Base-by-base conservation (phyloP, 2,329 filamentous ascomycete genomes). In the Cladophialophora chaetospira region DNA sequence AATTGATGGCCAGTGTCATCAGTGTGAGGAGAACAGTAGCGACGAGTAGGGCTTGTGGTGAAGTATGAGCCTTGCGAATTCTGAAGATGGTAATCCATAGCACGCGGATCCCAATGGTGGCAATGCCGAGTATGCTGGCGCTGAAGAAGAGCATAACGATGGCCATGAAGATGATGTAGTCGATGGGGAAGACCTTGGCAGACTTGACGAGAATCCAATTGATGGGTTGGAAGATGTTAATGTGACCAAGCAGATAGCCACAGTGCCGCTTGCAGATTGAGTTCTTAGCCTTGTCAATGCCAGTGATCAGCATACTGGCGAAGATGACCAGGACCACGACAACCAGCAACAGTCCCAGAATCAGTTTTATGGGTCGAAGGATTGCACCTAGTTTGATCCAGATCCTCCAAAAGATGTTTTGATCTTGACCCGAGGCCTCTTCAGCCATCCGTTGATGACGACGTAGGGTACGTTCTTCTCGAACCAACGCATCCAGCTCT, bases 201-300 rank as follows among this genome's bases (percentile, higher is more conserved):
- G 91, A 84, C 73, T 88, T 82, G 62, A 96, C 85, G 58, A 96
- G 84, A 55, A 96, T 78, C 83, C 88, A 96, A 76, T 99, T 97
- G 69, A 97, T 79, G 1, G 94, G 94, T 71, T 99, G 94, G 78
- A 97, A 96, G 65, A 97, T 86, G 71, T 95, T 91, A 71, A 95
- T 88, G 69, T 87, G 81, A 40, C 87, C 91, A 3, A 99, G 81
- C 47, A 97, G 89, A 74, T 97, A 99, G 61, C 94, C 94, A 70
- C 94, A 99, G 66, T 85, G 86, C 57, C 86, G 79, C 72, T 94
- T 93, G 82, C 94, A 99, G 61, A 95, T 78, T 3, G 92, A 97
- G 77, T 97, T 97, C 72, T 88, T 92, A 31, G 91, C 90, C 77
- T 97, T 97, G 82, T 99, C 94, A 68, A 97, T 91, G 64, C 86